Evolutionary conservation across 225 moss, liverwort and hornwort genomes (phyloP), one percentile per base, ranked within the genome.

Genomic region (Rhytidiadelphus loreus): DNA sequence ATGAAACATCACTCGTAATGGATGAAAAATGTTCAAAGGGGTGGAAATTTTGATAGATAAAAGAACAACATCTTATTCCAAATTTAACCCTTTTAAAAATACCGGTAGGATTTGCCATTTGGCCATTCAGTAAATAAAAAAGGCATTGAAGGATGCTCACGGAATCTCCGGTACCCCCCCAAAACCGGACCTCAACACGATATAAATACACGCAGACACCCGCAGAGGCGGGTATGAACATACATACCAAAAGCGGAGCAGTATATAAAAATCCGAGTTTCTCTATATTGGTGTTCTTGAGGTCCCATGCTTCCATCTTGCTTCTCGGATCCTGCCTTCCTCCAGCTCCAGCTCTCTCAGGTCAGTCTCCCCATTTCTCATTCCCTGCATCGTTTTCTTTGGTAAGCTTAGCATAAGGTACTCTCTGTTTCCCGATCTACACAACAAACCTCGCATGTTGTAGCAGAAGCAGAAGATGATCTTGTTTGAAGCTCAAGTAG

Each of bases 11-110:
- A n/a, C n/a, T n/a, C n/a, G n/a, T n/a, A n/a, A n/a, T n/a, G n/a
- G n/a, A n/a, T n/a, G n/a, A n/a, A n/a, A n/a, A n/a, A 48, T 48
- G 32, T 18, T 20, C 20, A 50, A 50, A 32, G 0, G 23, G 35
- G 53, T 24, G 9, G 2, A 53, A 35, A 13, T 15, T 14, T 24
- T 14, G 37, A 8, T 0, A 1, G 0, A 1, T 16, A 6, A 55
- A 23, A 52, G 1, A 8, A 9, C 21, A 21, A 2, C 9, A 16
- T 25, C 35, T n/a, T 16, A 1, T 57, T 57, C 79, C n/a, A n/a
- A n/a, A n/a, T n/a, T n/a, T n/a, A n/a, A n/a, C n/a, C 15, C 52
- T 78, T 12, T 0, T 23, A 15, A 5, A 24, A 56, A 57, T 9
- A 25, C 23, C 5, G 3, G 5, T 14, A 16, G 26, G 26, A 56